Conservation (phyloP, 2,329 filamentous ascomycete genomes). For the Monosporascus sp. region DNA sequence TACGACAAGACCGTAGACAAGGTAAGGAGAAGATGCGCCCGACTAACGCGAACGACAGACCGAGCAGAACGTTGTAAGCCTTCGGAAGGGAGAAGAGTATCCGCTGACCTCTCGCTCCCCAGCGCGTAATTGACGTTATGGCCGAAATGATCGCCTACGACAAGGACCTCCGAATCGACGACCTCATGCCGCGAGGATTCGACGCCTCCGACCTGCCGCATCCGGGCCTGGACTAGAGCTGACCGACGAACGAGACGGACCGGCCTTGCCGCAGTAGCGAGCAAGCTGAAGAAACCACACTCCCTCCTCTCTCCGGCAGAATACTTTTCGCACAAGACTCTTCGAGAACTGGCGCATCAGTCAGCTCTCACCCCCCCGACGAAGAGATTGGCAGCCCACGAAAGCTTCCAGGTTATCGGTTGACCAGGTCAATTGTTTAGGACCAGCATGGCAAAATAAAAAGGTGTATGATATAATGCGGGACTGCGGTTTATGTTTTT, state of each 20-base stretch:
- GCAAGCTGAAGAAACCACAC: not conserved
- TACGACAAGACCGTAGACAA: conserved; percentile 99
- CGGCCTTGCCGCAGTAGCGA: not conserved
- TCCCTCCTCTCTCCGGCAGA: too few relatives aligned
- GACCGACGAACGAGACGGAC: conserved; percentile 1
- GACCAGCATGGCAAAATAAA: not conserved
- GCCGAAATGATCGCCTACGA: conserved; percentile 98
- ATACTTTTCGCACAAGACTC: too few relatives aligned
- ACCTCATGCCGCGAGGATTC: conserved; percentile 5
- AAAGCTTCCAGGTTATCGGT: too few relatives aligned
- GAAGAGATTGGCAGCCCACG: too few relatives aligned
- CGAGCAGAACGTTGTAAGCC: too few relatives aligned
- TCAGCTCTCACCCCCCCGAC: too few relatives aligned
- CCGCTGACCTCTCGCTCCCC: not conserved
- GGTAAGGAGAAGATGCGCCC: conserved; percentile 41
- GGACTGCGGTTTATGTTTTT: conserved; percentile 3
- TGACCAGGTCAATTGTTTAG: too few relatives aligned
- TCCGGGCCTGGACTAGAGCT: conserved; percentile 47
- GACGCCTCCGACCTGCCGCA: conserved; percentile 44
- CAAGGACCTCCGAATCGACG: conserved; percentile 58
- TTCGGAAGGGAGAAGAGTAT: too few relatives aligned
- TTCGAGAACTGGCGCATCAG: too few relatives aligned
- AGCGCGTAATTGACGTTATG: conserved; percentile 91
- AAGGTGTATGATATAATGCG: conserved; percentile 24
- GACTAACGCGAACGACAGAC: too few relatives aligned